Evolutionary conservation across 2,329 filamentous ascomycete species (phyloP), one percentile per base, ranked within the genome.

Genomic region (Neodidymelliopsis sp.): DNA sequence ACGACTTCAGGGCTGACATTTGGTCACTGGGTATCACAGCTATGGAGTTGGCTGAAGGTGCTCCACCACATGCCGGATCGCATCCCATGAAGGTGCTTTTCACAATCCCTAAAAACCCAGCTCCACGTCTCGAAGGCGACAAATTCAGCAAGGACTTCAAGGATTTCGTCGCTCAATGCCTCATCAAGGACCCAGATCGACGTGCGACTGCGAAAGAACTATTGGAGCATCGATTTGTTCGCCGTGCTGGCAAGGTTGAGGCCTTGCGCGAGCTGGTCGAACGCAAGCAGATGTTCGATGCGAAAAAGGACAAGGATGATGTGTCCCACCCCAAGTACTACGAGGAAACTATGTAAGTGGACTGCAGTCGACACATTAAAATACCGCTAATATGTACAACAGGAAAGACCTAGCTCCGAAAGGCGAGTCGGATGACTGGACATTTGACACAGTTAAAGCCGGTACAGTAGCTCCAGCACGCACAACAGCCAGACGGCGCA

Each of bases 81-180:
- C 93, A 97, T 74, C 93, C 93, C 28, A 97, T 97, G 93, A 97
- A 97, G 73, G 92, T 97, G 4, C 78, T 97, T 11, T 97, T 99
- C 70, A 81, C 96, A 30, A 99, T 99, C 45, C 93, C 93, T 1
- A 97, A 97, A 75, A 91, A 91, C 62, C 79, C 89, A 2, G 86
- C 94, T 2, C 93, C 94, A 4, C 83, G 87, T 29, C 78, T 99
- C 1, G 91, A 96, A 69, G 92, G 91, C 16, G 82, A 78, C 19
- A 72, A 86, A 53, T 97, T 91, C 75, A 92, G 89, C 74, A 88
- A 83, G 63, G 90, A 96, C 27, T 96, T 97, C 78, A 95, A 91
- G 66, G 93, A 99, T 66, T 99, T 99, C 65, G 81, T 99, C 15
- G 82, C 90, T 0, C 86, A 91, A 60, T 99, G 94, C 69, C 79